These are phyloP conservation scores for Podospora fimiseda DNA, from an alignment of 495 filamentous ascomycete species.

Conservation along the genomic window DNA sequence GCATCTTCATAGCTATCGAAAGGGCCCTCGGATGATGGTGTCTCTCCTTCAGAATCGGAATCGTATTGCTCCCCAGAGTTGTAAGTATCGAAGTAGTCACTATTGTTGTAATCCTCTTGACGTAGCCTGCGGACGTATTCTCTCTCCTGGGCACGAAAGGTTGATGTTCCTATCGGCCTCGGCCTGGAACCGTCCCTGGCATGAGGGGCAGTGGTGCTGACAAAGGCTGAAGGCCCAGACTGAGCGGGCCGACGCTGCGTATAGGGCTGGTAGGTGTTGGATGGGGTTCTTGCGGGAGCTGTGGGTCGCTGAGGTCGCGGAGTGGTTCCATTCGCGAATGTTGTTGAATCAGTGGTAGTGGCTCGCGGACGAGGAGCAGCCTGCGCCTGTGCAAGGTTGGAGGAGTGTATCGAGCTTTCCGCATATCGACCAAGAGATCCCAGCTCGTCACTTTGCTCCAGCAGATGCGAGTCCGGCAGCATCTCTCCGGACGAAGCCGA, in stretches of 20 bases:
- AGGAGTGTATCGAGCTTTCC: conserved; percentile 26
- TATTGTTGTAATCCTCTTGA: conserved; percentile 55
- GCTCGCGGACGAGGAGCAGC: conserved; percentile 30
- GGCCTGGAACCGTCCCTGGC: conserved; percentile 74
- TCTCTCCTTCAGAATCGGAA: conserved; percentile 79
- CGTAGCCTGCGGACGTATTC: conserved; percentile 45
- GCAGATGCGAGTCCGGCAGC: conserved; percentile 34
- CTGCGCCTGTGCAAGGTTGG: conserved; percentile 31
- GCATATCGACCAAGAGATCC: conserved; percentile 35
- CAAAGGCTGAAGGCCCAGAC: conserved; percentile 24
- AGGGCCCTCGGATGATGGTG: conserved; percentile 74
- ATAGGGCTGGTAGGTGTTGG: conserved; percentile 45
- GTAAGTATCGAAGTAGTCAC: conserved; percentile 72
- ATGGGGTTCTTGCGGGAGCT: conserved; percentile 38
- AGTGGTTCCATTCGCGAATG: conserved; percentile 23
- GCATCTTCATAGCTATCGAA: conserved; percentile 88
- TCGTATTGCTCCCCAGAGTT: conserved; percentile 62
- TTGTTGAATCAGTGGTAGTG: conserved; percentile 16
- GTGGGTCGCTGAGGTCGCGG: conserved; percentile 30
- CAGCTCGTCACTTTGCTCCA: conserved; percentile 43
- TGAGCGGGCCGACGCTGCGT: conserved; percentile 30
- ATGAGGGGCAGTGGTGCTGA: conserved; percentile 53
- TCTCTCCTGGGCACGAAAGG: conserved; percentile 43
- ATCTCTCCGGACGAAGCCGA: conserved; percentile 60
- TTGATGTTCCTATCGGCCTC: conserved; percentile 69